Percentiles rank a stretch among this genome's conserved stretches.
phyloP scores from a whole-genome alignment of 768 basidiomycete species.

The Leucosporidium creatinivorum region DNA sequence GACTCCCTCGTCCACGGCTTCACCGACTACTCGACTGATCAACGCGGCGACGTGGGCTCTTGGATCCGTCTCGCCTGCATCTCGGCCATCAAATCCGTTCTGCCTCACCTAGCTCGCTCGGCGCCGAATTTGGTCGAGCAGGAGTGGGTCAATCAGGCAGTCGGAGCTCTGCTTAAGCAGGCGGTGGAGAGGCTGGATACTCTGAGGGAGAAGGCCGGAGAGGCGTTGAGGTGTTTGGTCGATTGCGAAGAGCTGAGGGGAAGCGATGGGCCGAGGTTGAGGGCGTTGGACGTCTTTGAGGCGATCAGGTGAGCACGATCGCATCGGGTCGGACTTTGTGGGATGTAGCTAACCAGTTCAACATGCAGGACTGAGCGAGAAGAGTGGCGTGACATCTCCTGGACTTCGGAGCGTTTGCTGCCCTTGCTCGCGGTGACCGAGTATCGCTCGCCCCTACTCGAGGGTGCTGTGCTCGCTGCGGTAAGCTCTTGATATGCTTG shows the following conservation, averaged over 20 bases:
- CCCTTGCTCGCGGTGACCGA: slow-evolving; percentile 12
- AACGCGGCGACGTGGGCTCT: slow-evolving; percentile 93
- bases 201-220: slow-evolving; percentile 72
- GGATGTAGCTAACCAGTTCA: too few relatives aligned
- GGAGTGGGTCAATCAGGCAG: slow-evolving; percentile 44
- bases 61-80: slow-evolving; percentile 82
- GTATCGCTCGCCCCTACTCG: slow-evolving; percentile 16
- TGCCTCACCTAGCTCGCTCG: slow-evolving; percentile 48
- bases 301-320: slow-evolving; percentile 46
- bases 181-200: slow-evolving; percentile 85
- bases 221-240: slow-evolving; percentile 53
- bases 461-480: slow-evolving; percentile 16
- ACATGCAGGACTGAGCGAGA: slow-evolving; percentile 45
- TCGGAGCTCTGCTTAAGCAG: slow-evolving; percentile 73
- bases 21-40: slow-evolving; percentile 83
- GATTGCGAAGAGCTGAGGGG: slow-evolving; percentile 35
- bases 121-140: slow-evolving; percentile 35
- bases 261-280: slow-evolving; percentile 11
- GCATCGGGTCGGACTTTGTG: too few relatives aligned
- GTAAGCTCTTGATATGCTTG: slow-evolving; percentile 4
- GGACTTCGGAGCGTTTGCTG: slow-evolving; percentile 17
- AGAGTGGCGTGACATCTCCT: slow-evolving; percentile 13
- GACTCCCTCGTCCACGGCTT: slow-evolving; percentile 59
- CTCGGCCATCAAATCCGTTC: slow-evolving; percentile 54
- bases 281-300: slow-evolving; percentile 39